phyloP scores from a whole-genome alignment of 495 filamentous ascomycete species.

The Achaetomiella virescens region DNA sequence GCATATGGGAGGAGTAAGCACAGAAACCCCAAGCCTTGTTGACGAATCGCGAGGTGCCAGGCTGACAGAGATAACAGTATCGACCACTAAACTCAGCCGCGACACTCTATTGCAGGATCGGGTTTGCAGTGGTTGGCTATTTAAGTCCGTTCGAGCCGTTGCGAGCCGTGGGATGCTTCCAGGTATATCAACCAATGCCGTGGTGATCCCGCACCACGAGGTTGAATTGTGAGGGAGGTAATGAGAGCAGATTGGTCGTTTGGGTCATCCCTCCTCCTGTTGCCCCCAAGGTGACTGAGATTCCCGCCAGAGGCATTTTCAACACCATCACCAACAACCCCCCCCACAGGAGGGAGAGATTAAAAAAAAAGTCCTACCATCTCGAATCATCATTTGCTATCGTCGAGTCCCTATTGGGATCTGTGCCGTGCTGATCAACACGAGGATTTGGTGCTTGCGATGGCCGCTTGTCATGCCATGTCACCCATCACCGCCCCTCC shows the following conservation, averaged over 20 bases:
- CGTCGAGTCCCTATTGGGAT: neutral
- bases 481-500: neutral
- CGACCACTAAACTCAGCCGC: conserved; percentile 19
- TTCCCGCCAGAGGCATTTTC: conserved; percentile 13
- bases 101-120: neutral
- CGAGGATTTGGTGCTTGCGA: neutral
- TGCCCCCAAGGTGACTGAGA: neutral
- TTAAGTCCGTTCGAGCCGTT: neutral
- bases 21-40: neutral
- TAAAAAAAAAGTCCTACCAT: neutral
- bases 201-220: conserved; percentile 10
- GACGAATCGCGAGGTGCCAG: conserved; percentile 11
- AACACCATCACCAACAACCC: neutral
- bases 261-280: neutral
- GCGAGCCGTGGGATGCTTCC: neutral
- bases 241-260: conserved; percentile 4
- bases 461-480: neutral
- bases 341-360: neutral
- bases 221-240: neutral
- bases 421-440: neutral
- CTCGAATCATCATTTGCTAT: neutral
- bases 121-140: neutral
- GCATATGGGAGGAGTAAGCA: conserved; percentile 82
- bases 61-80: conserved; percentile 23
- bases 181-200: conserved; percentile 10